phyloP scores from a whole-genome alignment of 78 protist genomes.

The Polysphondylium violaceum region DNA sequence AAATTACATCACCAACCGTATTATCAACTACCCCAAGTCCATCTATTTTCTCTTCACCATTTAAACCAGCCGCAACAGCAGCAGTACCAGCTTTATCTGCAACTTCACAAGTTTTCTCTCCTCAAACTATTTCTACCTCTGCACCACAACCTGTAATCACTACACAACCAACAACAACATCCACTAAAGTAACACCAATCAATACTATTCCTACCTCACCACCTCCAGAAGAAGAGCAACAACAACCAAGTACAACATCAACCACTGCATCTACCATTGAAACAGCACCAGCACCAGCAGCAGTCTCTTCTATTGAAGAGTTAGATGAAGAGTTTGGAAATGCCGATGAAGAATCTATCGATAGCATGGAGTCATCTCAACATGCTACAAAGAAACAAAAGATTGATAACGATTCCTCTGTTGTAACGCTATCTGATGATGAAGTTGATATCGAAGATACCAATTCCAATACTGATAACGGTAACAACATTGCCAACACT shows the following conservation, averaged over 20 bases:
- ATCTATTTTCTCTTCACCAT: not conserved
- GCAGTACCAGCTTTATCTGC: not conserved
- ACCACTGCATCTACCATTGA: not conserved
- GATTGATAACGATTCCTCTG: constrained; percentile 21
- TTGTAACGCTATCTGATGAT: constrained; percentile 14
- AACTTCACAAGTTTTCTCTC: not conserved
- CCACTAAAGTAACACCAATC: not conserved
- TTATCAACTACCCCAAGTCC: not conserved
- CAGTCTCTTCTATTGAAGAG: not conserved
- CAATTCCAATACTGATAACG: not conserved
- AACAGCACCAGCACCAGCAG: constrained; percentile 7
- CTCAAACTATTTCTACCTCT: not conserved
- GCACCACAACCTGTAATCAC: not conserved
- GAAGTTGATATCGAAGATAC: constrained; percentile 25
- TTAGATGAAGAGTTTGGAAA: not conserved
- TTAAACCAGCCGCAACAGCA: not conserved
- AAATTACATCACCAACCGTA: not conserved
- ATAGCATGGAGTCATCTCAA: no score
- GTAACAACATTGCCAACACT: not conserved
- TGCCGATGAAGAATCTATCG: not conserved
- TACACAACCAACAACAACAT: not conserved
- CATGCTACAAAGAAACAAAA: constrained; percentile 66
- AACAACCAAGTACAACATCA: not conserved
- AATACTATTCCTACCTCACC: not conserved
- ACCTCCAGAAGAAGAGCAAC: no score